Percentiles rank a stretch among this genome's conserved stretches.
Conservation (phyloP, 2,329 filamentous ascomycete species). For the Gaeumannomyces sp. region DNA sequence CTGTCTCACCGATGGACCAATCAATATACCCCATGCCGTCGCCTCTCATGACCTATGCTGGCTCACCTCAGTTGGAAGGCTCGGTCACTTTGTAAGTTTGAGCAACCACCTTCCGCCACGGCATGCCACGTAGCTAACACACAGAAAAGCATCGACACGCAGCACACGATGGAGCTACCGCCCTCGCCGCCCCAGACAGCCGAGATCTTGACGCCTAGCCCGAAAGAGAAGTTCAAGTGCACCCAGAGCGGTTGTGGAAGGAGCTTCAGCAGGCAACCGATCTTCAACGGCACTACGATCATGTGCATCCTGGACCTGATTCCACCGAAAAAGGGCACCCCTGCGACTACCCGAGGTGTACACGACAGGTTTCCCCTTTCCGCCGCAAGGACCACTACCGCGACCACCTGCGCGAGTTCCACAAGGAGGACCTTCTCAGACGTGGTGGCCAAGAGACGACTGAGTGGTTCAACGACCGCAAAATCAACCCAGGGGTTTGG, state of each 20-base stretch:
- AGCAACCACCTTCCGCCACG: background rate
- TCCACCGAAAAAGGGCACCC: constrained; percentile 34
- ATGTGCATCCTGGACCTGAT: constrained; percentile 37
- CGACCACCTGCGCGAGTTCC: constrained; percentile 49
- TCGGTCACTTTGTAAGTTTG: background rate
- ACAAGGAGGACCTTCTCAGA: constrained; percentile 48
- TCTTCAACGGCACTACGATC: constrained; percentile 45
- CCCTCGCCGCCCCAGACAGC: background rate
- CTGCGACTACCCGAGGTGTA: constrained; percentile 48
- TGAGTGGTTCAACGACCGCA: constrained; percentile 34
- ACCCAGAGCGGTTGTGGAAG: constrained; percentile 35
- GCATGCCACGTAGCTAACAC: background rate
- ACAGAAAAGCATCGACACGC: background rate
- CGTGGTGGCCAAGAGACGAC: constrained; percentile 26
- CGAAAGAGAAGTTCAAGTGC: constrained; percentile 27
- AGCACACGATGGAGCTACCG: background rate
- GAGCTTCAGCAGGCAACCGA: constrained; percentile 48
- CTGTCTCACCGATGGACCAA: background rate
- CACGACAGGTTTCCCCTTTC: constrained; percentile 40
- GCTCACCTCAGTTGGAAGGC: background rate
- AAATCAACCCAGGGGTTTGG: constrained; percentile 41
- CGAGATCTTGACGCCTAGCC: background rate
- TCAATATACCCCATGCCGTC: background rate
- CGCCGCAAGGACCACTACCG: constrained; percentile 50
- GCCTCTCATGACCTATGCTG: background rate